Conservation (phyloP, 352 stramenopile genomes). For the Phytophthora capsici region DNA sequence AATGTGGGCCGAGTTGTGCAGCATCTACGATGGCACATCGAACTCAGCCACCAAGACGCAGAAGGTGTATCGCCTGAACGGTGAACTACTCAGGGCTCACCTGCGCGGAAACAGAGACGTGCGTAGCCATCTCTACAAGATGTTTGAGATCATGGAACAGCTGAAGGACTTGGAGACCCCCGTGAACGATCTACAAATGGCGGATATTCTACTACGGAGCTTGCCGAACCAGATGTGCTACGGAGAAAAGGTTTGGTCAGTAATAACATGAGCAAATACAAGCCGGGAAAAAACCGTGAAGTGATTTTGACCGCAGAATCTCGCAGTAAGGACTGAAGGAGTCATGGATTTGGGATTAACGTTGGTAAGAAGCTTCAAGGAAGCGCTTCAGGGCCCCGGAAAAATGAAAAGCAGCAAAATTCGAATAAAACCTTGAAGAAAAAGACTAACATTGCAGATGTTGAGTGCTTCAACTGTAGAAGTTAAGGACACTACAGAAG, state of each 20-base stretch:
- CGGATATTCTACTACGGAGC: constrained; percentile 5
- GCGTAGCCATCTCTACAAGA: neutral
- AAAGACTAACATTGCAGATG: neutral
- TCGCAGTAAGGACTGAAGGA: constrained; percentile 4
- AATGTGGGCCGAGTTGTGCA: neutral
- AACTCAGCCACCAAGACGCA: neutral
- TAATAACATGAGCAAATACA: constrained; percentile 7
- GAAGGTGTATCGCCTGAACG: constrained; percentile 1
- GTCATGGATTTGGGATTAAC: constrained; percentile 6
- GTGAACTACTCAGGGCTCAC: neutral
- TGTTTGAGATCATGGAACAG: constrained; percentile 6
- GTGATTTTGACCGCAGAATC: neutral
- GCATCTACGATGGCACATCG: neutral
- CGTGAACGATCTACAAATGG: constrained; percentile 16
- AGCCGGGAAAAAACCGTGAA: neutral
- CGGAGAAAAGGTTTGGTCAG: constrained; percentile 13
- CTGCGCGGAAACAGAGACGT: neutral
- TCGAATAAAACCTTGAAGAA: neutral
- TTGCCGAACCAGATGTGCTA: neutral
- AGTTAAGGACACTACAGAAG: neutral
- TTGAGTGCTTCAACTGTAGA: neutral
- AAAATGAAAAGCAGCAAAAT: neutral
- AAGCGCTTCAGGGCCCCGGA: neutral
- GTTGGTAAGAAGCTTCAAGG: neutral
- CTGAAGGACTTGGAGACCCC: neutral